Percentiles rank a stretch among this genome's conserved stretches.
Conservation (phyloP, 2,329 filamentous ascomycete species). For the Colletotrichum ledebouriae region DNA sequence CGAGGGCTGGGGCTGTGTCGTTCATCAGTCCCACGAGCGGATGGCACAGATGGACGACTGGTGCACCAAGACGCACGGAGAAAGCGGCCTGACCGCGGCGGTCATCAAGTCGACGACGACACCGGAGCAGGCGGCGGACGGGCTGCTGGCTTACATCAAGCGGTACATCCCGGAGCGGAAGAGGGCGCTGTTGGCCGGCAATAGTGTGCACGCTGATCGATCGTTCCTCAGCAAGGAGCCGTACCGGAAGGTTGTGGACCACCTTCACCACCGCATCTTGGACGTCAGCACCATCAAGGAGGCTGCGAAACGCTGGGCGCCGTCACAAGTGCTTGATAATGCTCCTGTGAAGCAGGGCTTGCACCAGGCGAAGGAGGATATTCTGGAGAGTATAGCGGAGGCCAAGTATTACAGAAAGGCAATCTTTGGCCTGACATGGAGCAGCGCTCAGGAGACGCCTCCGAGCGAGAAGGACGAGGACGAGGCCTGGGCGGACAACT, state of each 20-base stretch:
- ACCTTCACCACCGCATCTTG: slow-evolving; percentile 90
- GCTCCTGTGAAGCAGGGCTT: slow-evolving; percentile 80
- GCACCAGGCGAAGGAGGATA: slow-evolving; percentile 90
- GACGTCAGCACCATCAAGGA: slow-evolving; percentile 96
- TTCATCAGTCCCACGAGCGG: slow-evolving; percentile 78
- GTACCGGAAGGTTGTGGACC: slow-evolving; percentile 78
- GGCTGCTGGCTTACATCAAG: slow-evolving; percentile 83
- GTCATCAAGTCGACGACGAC: slow-evolving; percentile 81
- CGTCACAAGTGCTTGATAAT: slow-evolving; percentile 67
- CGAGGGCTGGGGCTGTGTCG: slow-evolving; percentile 81
- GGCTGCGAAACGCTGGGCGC: slow-evolving; percentile 85
- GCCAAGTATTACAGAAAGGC: slow-evolving; percentile 83
- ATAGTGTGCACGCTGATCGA: slow-evolving; percentile 91
- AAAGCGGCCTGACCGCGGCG: slow-evolving; percentile 83
- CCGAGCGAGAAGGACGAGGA: slow-evolving; percentile 37
- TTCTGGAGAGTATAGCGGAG: slow-evolving; percentile 94
- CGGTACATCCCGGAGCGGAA: slow-evolving; percentile 75
- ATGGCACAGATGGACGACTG: slow-evolving; percentile 88
- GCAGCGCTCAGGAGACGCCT: slow-evolving; percentile 35
- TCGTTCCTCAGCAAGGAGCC: slow-evolving; percentile 82
- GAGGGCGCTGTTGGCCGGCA: slow-evolving; percentile 85
- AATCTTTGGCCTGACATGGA: slow-evolving; percentile 68
- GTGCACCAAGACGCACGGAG: slow-evolving; percentile 85
- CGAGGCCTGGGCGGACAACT: slow-evolving; percentile 43
- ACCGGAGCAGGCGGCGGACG: slow-evolving; percentile 77